A percentile compares a stretch with the other conserved stretches of the same genome.
These are phyloP conservation scores for Populus trichocarpa DNA, from an alignment of 441 rosid species.

Conservation along the genomic window DNA sequence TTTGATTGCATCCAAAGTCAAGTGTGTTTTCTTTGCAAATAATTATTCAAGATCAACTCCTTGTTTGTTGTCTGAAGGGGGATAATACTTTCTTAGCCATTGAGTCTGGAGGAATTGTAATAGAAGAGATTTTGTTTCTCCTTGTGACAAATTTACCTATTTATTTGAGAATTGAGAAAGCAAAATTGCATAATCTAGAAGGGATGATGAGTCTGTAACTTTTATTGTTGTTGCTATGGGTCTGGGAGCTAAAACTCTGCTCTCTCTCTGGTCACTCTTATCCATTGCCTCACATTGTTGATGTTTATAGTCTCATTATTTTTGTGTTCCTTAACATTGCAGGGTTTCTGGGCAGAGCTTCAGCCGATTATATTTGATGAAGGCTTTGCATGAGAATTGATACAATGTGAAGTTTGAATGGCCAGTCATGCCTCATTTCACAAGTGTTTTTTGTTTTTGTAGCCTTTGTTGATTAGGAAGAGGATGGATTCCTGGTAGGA, in stretches of 20 bases:
- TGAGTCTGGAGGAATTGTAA: neutral
- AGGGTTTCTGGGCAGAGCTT: constrained; percentile 96
- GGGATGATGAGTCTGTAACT: neutral
- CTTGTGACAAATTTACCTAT: neutral
- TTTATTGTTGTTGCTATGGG: neutral
- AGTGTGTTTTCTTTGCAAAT: neutral
- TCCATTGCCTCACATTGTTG: neutral
- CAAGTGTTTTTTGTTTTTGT: neutral
- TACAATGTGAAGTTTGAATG: neutral
- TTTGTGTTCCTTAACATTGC: constrained; percentile 18
- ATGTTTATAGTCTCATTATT: neutral
- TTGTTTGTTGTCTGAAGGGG: neutral
- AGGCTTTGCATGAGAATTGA: constrained; percentile 79
- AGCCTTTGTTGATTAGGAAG: neutral
- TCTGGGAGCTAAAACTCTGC: neutral
- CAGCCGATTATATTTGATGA: constrained; percentile 70
- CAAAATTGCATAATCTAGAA: neutral
- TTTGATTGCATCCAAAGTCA: neutral
- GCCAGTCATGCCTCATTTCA: neutral
- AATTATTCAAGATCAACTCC: neutral
- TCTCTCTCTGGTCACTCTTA: too few species aligned
- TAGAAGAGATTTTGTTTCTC: neutral
- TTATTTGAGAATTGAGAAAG: neutral
- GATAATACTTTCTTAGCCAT: neutral
- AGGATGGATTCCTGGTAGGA: neutral